These are phyloP conservation scores for Fusarium sp. DNA, from an alignment of 2,329 filamentous ascomycete species.

Conservation along the genomic window DNA sequence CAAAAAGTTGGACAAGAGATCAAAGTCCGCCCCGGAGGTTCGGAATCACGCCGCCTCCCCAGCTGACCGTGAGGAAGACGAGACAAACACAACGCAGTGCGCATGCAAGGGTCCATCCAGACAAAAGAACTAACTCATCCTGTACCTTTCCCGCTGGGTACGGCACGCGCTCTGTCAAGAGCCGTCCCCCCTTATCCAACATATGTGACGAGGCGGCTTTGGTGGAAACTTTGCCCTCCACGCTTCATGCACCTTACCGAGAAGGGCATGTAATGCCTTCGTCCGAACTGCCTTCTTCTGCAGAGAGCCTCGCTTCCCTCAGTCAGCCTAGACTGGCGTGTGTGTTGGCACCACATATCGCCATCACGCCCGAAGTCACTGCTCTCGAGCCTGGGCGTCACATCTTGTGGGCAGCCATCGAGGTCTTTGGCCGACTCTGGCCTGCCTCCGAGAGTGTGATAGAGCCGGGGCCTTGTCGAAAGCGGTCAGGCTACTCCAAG, in stretches of 20 bases:
- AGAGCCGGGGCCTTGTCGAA: neutral
- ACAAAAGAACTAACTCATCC: neutral
- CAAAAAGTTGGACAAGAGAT: slow-evolving; percentile 19
- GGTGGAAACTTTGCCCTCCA: neutral
- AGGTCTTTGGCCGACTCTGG: slow-evolving; percentile 53
- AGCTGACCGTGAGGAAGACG: slow-evolving; percentile 34
- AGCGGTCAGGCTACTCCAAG: slow-evolving; percentile 14
- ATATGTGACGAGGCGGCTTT: slow-evolving; percentile 11
- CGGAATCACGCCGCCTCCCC: slow-evolving; percentile 8
- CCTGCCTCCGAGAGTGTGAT: neutral
- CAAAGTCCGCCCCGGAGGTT: slow-evolving; percentile 19
- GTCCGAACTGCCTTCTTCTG: neutral
- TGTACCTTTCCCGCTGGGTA: slow-evolving; percentile 24
- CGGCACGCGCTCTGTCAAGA: slow-evolving; percentile 20
- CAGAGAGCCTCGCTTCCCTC: neutral
- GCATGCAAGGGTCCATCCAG: neutral
- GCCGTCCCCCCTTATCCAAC: slow-evolving; percentile 37
- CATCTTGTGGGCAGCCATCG: slow-evolving; percentile 59
- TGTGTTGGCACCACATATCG: slow-evolving; percentile 54
- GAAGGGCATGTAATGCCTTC: neutral
- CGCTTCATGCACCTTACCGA: neutral
- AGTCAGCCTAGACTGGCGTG: slow-evolving; percentile 1
- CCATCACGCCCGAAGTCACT: slow-evolving; percentile 54
- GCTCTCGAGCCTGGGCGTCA: slow-evolving; percentile 47
- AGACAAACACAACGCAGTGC: slow-evolving; percentile 12